Base-by-base conservation (phyloP, 2,329 filamentous ascomycete genomes). In the Neurospora crassa region DNA sequence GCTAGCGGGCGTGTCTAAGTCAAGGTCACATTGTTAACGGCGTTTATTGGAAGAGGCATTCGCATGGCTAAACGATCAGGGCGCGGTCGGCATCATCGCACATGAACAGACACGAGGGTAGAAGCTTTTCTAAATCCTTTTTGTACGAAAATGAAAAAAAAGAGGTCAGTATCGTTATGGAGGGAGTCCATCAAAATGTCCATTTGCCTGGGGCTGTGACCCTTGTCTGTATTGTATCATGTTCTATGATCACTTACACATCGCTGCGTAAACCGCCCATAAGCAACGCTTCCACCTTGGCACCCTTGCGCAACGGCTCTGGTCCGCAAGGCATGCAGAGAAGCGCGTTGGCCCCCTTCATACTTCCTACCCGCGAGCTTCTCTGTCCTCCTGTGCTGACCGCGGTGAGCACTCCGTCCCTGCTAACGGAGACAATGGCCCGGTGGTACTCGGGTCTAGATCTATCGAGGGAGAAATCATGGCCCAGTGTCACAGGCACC, bases 341-440 rank as follows among this genome's bases (percentile, higher is more conserved):
- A 76, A 99, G 81, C 4, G 92, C 93, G 83, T 99, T 99, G 2
- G 96, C 95, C 24, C 91, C 90, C 73, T 91, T 92, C 75, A 98
- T 85, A 80, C 95, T 98, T 0, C 94, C 93, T 2, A 99, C 94
- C 73, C 90, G 88, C 18, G 92, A 96, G 79, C 95, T 98, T 69
- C 96, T 86, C 83, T 99, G 96, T 3, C 91, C 90, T 6, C 96
- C 96, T 0, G 96, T 99, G 77, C 93, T 97, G 40, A 83, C 88
- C 0, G 94, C 96, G 72, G 88, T 84, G 68, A 98, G 80, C 10
- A 83, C 76, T 0, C 94, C 94, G 76, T 94, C 90, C 12, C 81
- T 84, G 0, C 85, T 86, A 1, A 89, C 88, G 0, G 84, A 85
- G 2, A 97, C 89, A 2, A 93, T 82, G 0, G 90, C 94, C n/a